A percentile compares a stretch with the other conserved stretches of the same genome.
Evolutionary conservation across 2,329 filamentous ascomycete genomes (phyloP).

Genomic region (Alternaria infectoria): DNA sequence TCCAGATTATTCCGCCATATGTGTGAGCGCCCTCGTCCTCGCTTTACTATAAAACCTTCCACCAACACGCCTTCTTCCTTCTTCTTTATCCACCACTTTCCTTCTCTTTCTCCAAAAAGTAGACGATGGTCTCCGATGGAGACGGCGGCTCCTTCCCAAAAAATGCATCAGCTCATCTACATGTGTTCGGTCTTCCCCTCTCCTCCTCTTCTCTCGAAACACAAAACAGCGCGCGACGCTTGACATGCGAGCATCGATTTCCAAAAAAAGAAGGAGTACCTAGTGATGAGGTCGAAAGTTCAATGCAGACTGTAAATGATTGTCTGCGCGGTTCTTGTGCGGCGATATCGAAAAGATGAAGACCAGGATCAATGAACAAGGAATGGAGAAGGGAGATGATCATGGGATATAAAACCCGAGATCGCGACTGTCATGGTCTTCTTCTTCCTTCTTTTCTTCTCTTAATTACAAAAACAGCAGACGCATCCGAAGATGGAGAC

Average conservation of each 20-base stretch:
- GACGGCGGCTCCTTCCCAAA: background rate
- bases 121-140: too few species aligned
- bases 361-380: too few species aligned
- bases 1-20: rapidly evolving
- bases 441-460: background rate
- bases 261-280: background rate
- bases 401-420: background rate
- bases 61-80: rapidly evolving
- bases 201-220: background rate
- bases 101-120: background rate
- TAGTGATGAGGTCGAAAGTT: too few species aligned
- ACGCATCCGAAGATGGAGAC: rapidly evolving
- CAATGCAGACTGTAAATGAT: too few species aligned
- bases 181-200: background rate
- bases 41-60: background rate
- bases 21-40: background rate
- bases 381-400: too few species aligned
- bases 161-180: too few species aligned
- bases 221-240: background rate
- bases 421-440: rapidly evolving
- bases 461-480: background rate
- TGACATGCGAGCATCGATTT: background rate
- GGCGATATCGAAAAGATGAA: background rate
- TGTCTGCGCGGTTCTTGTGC: background rate
- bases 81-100: background rate